Evolutionary conservation across 306 rosid species (phyloP), one percentile per base, ranked within the genome.

Genomic region (Prinsepia uniflora): DNA sequence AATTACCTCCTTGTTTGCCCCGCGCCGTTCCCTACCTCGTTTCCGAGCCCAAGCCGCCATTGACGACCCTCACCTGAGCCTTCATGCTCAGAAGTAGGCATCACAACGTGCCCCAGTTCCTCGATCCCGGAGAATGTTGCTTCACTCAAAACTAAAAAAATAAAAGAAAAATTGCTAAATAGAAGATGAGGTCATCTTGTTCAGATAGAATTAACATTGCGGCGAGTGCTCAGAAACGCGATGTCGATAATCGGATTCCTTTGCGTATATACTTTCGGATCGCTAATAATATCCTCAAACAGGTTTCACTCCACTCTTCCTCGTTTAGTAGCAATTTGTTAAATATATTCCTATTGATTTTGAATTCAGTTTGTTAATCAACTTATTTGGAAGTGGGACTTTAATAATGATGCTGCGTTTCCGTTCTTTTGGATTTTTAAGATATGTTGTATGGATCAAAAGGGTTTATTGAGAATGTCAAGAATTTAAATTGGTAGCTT

Each of bases 211-310:
- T 93, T 62, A 84, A 84, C 86, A 81, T 93, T 70, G 90, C 96
- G 55, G 90, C 86, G 17, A 73, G 85, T 57, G 85, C 98, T 66
- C 96, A 81, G 82, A 82, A 74, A 54, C 80, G 88, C 49, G 89
- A 78, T 30, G 96, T 93, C 49, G 97, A 93, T 45, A 83, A 93
- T 63, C 85, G 96, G 69, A 88, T 93, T 78, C 67, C 96, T 10
- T 90, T 93, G 22, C 90, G 94, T 5, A 87, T 84, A 64, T 93
- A 93, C 78, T 75, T 71, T 30, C 89, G 98, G 77, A 89, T 93
- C 80, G 96, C 98, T 4, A 92, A 93, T 72, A 93, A 86, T 75
- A 74, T 93, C 65, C 90, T 90, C 84, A 85, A 81, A 75, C 98
- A 93, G 98, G 98, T 93, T 18, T 55, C 56, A 10, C 62, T n/a